phyloP scores from a whole-genome alignment of 23 red algal species.

The Gracilariopsis chorda region DNA sequence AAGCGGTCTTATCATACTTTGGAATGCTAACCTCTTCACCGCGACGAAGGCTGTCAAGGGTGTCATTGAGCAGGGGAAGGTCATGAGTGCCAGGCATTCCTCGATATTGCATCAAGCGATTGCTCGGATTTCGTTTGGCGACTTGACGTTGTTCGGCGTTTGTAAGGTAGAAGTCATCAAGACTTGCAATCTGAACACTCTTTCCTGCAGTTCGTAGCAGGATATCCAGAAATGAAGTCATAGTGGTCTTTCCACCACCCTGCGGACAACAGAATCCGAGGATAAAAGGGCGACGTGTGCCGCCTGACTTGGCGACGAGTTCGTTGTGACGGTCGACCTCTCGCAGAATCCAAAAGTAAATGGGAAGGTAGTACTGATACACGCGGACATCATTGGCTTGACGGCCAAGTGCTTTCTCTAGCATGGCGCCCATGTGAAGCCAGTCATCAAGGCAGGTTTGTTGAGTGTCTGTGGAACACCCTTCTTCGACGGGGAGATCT shows the following conservation, averaged over 20 bases:
- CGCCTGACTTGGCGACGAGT: not conserved
- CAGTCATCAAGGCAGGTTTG: constrained; percentile 55
- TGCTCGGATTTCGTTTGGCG: constrained; percentile 35
- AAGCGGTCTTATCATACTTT: constrained; percentile 93
- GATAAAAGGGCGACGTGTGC: constrained; percentile 45
- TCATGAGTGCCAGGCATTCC: constrained; percentile 97
- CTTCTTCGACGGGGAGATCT: not conserved
- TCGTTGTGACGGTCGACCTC: constrained; percentile 18
- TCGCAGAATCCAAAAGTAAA: constrained; percentile 80
- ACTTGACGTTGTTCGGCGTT: constrained; percentile 74
- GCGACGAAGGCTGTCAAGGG: constrained; percentile 47
- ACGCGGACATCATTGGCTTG: constrained; percentile 61
- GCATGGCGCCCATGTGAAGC: constrained; percentile 27
- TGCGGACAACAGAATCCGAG: constrained; percentile 93
- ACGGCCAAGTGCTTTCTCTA: constrained; percentile 59
- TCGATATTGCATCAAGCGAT: constrained; percentile 76
- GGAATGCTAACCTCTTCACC: constrained; percentile 63
- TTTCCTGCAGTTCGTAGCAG: constrained; percentile 43
- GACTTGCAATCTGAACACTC: constrained; percentile 60
- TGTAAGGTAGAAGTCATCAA: constrained; percentile 98
- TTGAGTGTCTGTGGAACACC: not conserved
- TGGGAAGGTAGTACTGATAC: constrained; percentile 80
- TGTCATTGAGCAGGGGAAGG: constrained; percentile 41
- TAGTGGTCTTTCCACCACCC: constrained; percentile 97
- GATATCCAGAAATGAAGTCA: constrained; percentile 64